A percentile compares a stretch with the other conserved stretches of the same genome.
These are phyloP conservation scores for Talaromyces islandicus DNA, from an alignment of 2,329 filamentous ascomycete species.

Conservation along the genomic window DNA sequence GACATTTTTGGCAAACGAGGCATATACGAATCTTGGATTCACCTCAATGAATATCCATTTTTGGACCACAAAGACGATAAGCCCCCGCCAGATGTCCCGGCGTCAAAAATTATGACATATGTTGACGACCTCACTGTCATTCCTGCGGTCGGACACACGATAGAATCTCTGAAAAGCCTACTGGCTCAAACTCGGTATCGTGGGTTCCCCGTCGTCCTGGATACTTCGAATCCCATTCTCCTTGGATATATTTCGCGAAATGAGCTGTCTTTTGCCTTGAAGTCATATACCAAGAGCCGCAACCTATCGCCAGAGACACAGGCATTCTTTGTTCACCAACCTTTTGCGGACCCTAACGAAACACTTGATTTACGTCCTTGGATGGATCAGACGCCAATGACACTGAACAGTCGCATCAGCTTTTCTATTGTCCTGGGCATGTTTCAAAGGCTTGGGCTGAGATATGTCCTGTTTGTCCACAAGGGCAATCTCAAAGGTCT, in stretches of 20 bases:
- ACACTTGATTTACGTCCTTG: slow-evolving; percentile 87
- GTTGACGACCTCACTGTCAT: slow-evolving; percentile 87
- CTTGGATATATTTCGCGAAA: slow-evolving; percentile 91
- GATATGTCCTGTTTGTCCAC: slow-evolving; percentile 84
- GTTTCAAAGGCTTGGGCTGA: slow-evolving; percentile 88
- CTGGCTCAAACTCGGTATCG: slow-evolving; percentile 72
- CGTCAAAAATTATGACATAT: slow-evolving; percentile 85
- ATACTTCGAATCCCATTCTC: slow-evolving; percentile 68
- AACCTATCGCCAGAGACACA: slow-evolving; percentile 65
- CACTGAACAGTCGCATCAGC: slow-evolving; percentile 67
- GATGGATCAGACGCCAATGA: slow-evolving; percentile 99
- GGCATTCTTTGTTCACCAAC: slow-evolving; percentile 77
- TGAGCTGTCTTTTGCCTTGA: slow-evolving; percentile 77
- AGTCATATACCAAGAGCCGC: slow-evolving; percentile 48
- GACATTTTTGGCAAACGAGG: slow-evolving; percentile 88
- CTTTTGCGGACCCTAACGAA: slow-evolving; percentile 67
- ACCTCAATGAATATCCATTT: slow-evolving; percentile 91
- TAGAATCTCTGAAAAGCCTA: slow-evolving; percentile 65
- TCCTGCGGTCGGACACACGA: slow-evolving; percentile 80
- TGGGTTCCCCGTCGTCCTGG: slow-evolving; percentile 84
- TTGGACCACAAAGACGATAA: slow-evolving; percentile 83
- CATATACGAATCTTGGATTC: slow-evolving; percentile 98
- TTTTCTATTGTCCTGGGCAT: slow-evolving; percentile 84
- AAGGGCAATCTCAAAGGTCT: slow-evolving; percentile 75
- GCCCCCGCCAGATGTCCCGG: slow-evolving; percentile 73